Base-by-base conservation (phyloP, 805 yeast species). In the Yarrowia divulgata region DNA sequence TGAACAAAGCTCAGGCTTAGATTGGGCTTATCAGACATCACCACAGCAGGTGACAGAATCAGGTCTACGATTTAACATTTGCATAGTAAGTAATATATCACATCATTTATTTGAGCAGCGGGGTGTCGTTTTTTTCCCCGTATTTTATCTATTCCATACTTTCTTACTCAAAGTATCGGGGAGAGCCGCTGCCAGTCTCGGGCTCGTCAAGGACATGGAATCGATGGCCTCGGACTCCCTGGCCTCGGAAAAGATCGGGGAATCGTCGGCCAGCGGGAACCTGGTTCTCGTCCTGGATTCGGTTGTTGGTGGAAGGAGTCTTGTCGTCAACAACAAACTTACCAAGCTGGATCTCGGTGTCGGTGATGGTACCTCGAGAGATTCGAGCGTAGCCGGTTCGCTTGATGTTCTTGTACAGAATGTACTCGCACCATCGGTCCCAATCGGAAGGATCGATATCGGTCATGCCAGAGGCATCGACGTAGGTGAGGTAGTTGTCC, bases 371-470 rank as follows among this genome's bases (percentile, higher is more conserved):
- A 9, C 95, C 91, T 76, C 99, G 86, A 57, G 96, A 88, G 50
- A 95, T 89, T 77, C 99, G 87, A 0, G 98, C 98, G 77, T 95
- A 95, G 3, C 97, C 98, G 0, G 90, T 87, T 79, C 97, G 89
- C 77, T 87, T 89, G 79, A 95, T 81, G 70, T 90, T 88, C 78
- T 93, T 90, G 85, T 90, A 95, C 72, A 95, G 81, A 71, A 95
- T 92, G 80, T 95, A 95, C 81, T 95, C 97, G 80, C 99, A 95
- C 99, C 99, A 95, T 81, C 99, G 87, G 76, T 95, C 99, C 88
- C 93, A 91, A 77, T 94, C 98, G 8, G 89, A 82, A 54, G 93
- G 89, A 78, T 95, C 99, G 72, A 95, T 93, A 78, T 95, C 99
- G 74, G 88, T 87, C 94, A 95, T 91, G 40, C 97, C 90, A 1